Conservation (phyloP, 2,329 filamentous ascomycete genomes). For the Hymenoscyphus fraxineus region DNA sequence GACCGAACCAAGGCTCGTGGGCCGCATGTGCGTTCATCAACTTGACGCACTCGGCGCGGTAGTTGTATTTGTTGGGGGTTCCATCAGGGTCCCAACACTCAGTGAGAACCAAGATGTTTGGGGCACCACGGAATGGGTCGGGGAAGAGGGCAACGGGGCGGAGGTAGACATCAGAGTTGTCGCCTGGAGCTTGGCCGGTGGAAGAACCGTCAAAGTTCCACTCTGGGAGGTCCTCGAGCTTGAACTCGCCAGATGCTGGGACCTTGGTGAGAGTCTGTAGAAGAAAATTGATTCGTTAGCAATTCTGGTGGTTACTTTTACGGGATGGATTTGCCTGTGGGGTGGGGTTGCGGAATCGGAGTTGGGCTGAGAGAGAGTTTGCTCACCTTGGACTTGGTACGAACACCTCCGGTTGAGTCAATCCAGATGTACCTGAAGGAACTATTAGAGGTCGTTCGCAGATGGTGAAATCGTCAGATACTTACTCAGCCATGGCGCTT, state of each 20-base stretch:
- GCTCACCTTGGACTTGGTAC: constrained; percentile 94
- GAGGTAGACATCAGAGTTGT: constrained; percentile 97
- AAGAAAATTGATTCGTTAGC: constrained; percentile 24
- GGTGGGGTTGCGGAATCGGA: constrained; percentile 24
- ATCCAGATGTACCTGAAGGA: constrained; percentile 76
- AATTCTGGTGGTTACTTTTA: neutral
- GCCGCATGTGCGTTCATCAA: constrained; percentile 83
- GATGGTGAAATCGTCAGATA: constrained; percentile 36
- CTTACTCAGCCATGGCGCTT: constrained; percentile 86
- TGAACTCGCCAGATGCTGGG: constrained; percentile 40
- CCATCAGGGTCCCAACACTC: constrained; percentile 95
- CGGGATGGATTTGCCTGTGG: neutral
- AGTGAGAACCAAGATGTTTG: constrained; percentile 90
- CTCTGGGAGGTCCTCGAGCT: constrained; percentile 64
- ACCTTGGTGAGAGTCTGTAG: constrained; percentile 59
- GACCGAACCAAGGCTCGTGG: constrained; percentile 92
- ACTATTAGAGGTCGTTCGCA: constrained; percentile 12
- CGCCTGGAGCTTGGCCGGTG: constrained; percentile 84
- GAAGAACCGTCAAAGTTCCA: constrained; percentile 89
- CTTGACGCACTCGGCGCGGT: constrained; percentile 84
- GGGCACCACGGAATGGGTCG: constrained; percentile 82
- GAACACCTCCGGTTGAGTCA: constrained; percentile 74
- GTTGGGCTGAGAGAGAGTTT: neutral
- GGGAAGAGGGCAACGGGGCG: constrained; percentile 84
- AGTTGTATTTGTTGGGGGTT: constrained; percentile 97